Conservation (phyloP, 805 yeast genomes). For the Suhomyces emberorum region DNA sequence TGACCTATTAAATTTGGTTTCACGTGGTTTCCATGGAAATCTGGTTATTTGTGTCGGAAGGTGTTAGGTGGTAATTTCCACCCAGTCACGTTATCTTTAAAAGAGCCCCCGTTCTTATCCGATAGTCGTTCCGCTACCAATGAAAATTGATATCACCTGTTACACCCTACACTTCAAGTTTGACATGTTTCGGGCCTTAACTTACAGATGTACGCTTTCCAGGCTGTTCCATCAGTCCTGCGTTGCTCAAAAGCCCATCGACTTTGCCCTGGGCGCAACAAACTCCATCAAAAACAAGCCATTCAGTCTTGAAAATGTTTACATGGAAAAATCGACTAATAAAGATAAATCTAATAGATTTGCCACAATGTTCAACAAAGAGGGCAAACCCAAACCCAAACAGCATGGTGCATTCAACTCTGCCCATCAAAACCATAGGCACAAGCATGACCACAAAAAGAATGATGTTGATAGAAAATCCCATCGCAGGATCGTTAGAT, state of each 20-base stretch:
- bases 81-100: background rate
- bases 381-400: background rate
- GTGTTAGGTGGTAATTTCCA: no score
- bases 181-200: background rate
- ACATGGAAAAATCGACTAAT: background rate
- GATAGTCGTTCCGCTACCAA: slow-evolving; percentile 1
- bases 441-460: background rate
- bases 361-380: slow-evolving; percentile 5
- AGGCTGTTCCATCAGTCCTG: slow-evolving; percentile 1
- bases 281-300: background rate
- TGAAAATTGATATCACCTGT: slow-evolving; percentile 1
- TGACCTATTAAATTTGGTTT: no score
- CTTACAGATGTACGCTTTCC: background rate
- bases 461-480: slow-evolving; percentile 1
- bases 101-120: background rate
- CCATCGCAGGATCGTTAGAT: slow-evolving; percentile 8
- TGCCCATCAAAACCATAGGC: background rate
- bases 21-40: no score
- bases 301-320: slow-evolving; percentile 3
- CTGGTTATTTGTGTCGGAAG: no score
- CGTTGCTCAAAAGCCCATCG: slow-evolving; percentile 2
- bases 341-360: slow-evolving; percentile 3
- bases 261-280: background rate
- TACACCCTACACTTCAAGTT: background rate
- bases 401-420: background rate